phyloP scores from a whole-genome alignment of 129 eudicot species.

The Mikania micrantha region DNA sequence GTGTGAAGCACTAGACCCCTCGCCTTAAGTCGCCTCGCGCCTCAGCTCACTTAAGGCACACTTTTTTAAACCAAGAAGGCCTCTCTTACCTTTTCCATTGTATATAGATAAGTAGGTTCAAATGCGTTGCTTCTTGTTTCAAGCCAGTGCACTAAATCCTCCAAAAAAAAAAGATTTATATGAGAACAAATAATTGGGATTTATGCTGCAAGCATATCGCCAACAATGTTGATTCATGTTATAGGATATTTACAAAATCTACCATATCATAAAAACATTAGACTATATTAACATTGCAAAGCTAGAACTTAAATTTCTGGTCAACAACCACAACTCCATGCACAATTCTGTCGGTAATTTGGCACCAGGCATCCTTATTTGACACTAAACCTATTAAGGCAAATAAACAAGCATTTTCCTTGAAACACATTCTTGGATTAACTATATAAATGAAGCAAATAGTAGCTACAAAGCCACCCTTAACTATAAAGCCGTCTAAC shows the following conservation, averaged over 20 bases:
- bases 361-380: not conserved
- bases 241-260: not conserved
- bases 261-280: not conserved
- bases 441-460: not conserved
- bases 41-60: no score
- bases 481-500: not conserved
- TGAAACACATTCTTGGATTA: not conserved
- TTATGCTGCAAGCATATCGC: not conserved
- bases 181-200: not conserved
- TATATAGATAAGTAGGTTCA: conserved; percentile 86
- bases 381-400: not conserved
- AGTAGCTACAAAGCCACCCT: conserved; percentile 3
- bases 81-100: conserved; percentile 72
- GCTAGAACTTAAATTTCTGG: not conserved
- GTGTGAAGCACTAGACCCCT: no score
- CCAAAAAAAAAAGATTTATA: conserved; percentile 17
- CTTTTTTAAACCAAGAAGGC: not conserved
- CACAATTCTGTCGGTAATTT: not conserved
- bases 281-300: not conserved
- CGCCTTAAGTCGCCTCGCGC: no score
- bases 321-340: not conserved
- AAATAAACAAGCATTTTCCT: not conserved
- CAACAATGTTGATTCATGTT: not conserved
- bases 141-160: conserved; percentile 87
- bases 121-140: conserved; percentile 74